Evolutionary conservation across 495 filamentous ascomycete genomes (phyloP).

Genomic region (Penicillium malachiteum): DNA sequence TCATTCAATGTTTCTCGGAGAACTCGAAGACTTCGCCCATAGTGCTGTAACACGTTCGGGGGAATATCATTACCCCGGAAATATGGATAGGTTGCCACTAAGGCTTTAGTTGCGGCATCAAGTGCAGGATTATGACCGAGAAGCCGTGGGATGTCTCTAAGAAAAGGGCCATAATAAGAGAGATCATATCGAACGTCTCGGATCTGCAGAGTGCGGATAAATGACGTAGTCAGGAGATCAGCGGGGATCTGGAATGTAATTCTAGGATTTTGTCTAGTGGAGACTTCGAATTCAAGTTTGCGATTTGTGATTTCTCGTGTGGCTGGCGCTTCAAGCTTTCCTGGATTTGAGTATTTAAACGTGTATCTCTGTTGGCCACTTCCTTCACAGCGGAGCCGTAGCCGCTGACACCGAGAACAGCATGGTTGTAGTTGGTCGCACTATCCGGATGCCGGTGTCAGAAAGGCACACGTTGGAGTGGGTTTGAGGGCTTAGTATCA

Average conservation of each 20-base stretch:
- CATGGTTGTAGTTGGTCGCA: slow-evolving; percentile 34
- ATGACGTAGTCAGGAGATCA: slow-evolving; percentile 20
- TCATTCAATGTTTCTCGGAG: slow-evolving; percentile 36
- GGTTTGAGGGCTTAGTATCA: not conserved
- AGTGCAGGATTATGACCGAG: slow-evolving; percentile 34
- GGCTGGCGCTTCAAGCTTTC: not conserved
- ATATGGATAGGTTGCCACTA: slow-evolving; percentile 26
- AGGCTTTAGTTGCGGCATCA: slow-evolving; percentile 31
- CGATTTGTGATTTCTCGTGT: not conserved
- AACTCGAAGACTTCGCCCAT: slow-evolving; percentile 29
- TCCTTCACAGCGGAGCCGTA: slow-evolving; percentile 40
- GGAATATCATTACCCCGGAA: slow-evolving; percentile 17
- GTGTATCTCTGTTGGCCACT: slow-evolving; percentile 42
- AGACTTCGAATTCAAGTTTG: no score
- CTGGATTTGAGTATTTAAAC: slow-evolving; percentile 28
- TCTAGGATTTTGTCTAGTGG: not conserved
- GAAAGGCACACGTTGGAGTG: not conserved
- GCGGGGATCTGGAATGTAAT: slow-evolving; percentile 4
- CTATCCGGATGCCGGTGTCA: slow-evolving; percentile 12
- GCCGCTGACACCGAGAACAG: slow-evolving; percentile 41
- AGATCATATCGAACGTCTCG: slow-evolving; percentile 37
- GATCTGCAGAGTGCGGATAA: slow-evolving; percentile 24
- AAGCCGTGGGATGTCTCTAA: slow-evolving; percentile 32
- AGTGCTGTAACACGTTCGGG: slow-evolving; percentile 20
- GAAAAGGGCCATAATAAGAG: slow-evolving; percentile 33